These are phyloP conservation scores for Talaromyces funiculosus DNA, from an alignment of 2,329 filamentous ascomycete species.

Conservation along the genomic window DNA sequence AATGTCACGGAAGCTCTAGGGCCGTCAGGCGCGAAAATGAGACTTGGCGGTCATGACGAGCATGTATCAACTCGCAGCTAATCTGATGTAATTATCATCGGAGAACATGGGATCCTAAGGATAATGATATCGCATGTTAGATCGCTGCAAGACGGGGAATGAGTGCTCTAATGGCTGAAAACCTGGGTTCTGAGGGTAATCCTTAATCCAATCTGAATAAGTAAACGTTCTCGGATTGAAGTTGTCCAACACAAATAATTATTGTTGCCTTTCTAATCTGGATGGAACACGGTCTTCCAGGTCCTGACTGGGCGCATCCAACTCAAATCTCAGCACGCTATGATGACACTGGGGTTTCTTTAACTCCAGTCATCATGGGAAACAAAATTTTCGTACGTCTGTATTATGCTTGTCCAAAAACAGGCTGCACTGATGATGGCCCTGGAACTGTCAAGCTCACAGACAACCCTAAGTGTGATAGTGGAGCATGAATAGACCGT, in stretches of 20 bases:
- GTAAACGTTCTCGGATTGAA: slow-evolving; percentile 2
- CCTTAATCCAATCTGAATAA: not conserved
- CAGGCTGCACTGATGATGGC: not conserved
- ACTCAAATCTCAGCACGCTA: too few species aligned
- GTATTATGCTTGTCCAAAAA: not conserved
- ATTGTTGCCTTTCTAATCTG: not conserved
- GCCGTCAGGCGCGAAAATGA: slow-evolving; percentile 17
- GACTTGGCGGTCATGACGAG: slow-evolving; percentile 9
- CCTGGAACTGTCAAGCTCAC: not conserved
- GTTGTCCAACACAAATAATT: not conserved
- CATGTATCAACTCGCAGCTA: not conserved
- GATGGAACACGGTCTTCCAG: too few species aligned
- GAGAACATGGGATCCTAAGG: not conserved
- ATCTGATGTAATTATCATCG: not conserved
- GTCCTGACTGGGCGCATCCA: not conserved
- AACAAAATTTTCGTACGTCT: not conserved
- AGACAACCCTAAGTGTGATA: not conserved
- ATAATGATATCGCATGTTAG: not conserved
- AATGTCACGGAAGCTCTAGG: slow-evolving; percentile 23
- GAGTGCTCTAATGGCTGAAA: too few species aligned
- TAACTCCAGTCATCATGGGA: not conserved
- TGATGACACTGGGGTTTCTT: not conserved
- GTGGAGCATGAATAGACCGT: not conserved
- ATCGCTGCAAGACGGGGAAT: not conserved
- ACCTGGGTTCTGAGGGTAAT: not conserved